Conservation (phyloP, 352 stramenopile species). For the Globisporangium abappressorium region DNA sequence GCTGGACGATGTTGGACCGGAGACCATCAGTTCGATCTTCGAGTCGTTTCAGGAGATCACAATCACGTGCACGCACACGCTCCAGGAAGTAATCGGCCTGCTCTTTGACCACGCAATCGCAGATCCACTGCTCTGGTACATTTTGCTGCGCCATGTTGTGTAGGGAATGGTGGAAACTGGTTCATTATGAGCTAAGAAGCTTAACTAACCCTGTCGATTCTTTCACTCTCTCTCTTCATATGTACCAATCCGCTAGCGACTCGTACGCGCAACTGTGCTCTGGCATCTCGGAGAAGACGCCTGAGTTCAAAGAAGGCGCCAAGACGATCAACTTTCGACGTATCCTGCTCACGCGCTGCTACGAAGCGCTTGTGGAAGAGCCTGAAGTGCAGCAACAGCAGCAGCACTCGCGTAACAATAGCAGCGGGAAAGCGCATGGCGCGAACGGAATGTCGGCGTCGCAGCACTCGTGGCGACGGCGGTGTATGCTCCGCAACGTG, state of each 20-base stretch:
- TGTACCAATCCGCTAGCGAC: constrained; percentile 28
- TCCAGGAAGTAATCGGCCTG: constrained; percentile 63
- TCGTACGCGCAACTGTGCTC: constrained; percentile 61
- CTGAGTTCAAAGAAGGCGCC: constrained; percentile 81
- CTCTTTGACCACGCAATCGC: constrained; percentile 77
- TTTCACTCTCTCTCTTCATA: background rate
- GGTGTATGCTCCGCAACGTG: constrained; percentile 78
- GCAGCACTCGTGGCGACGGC: constrained; percentile 67
- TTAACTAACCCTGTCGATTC: background rate
- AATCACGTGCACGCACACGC: constrained; percentile 68
- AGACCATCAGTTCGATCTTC: constrained; percentile 41
- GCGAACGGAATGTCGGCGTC: constrained; percentile 16
- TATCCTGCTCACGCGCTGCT: constrained; percentile 75
- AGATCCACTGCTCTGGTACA: constrained; percentile 49
- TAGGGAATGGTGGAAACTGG: background rate
- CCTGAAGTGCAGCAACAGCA: constrained; percentile 27
- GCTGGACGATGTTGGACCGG: constrained; percentile 48
- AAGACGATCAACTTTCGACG: constrained; percentile 83
- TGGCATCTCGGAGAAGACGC: constrained; percentile 60
- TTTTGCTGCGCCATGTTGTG: background rate
- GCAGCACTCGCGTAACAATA: constrained; percentile 12
- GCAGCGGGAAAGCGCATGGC: constrained; percentile 16
- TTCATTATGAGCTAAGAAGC: background rate
- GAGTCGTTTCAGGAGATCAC: constrained; percentile 54
- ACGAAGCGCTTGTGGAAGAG: constrained; percentile 79